Conservation (phyloP, 2,329 filamentous ascomycete genomes). For the Pezicula rhizophila region DNA sequence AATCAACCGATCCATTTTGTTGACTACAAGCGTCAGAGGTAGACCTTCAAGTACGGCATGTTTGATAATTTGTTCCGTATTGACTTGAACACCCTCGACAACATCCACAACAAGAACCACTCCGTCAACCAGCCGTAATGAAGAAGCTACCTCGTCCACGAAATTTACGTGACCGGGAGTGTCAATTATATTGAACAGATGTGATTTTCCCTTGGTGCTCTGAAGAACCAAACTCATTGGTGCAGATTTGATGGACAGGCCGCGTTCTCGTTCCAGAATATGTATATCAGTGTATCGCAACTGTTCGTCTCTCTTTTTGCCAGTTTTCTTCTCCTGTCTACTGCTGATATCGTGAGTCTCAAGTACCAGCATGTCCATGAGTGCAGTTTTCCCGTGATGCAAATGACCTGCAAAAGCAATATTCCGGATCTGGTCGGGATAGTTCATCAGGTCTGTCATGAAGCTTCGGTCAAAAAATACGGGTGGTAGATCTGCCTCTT, state of each 20-base stretch:
- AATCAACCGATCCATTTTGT: constrained; percentile 96
- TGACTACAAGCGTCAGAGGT: constrained; percentile 83
- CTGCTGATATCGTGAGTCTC: constrained; percentile 87
- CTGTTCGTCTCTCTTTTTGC: constrained; percentile 80
- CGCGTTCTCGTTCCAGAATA: constrained; percentile 80
- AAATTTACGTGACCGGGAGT: constrained; percentile 98
- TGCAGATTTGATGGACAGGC: constrained; percentile 84
- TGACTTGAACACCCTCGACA: constrained; percentile 97
- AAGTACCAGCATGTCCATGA: constrained; percentile 96
- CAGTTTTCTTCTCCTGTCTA: constrained; percentile 72
- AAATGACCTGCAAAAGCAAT: constrained; percentile 87
- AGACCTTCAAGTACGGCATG: constrained; percentile 87
- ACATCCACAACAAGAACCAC: constrained; percentile 92
- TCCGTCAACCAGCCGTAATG: constrained; percentile 81
- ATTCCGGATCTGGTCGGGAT: constrained; percentile 89
- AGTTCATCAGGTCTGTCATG: constrained; percentile 94
- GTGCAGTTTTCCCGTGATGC: constrained; percentile 95
- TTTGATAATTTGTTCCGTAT: constrained; percentile 95
- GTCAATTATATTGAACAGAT: constrained; percentile 90
- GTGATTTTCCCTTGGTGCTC: constrained; percentile 85
- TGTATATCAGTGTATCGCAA: constrained; percentile 93
- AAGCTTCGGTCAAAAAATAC: constrained; percentile 86
- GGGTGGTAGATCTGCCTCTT: constrained; percentile 83
- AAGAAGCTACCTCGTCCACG: constrained; percentile 89
- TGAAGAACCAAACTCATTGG: constrained; percentile 92